Base-by-base conservation (phyloP, 768 basidiomycete genomes). In the Boletellus ananas region DNA sequence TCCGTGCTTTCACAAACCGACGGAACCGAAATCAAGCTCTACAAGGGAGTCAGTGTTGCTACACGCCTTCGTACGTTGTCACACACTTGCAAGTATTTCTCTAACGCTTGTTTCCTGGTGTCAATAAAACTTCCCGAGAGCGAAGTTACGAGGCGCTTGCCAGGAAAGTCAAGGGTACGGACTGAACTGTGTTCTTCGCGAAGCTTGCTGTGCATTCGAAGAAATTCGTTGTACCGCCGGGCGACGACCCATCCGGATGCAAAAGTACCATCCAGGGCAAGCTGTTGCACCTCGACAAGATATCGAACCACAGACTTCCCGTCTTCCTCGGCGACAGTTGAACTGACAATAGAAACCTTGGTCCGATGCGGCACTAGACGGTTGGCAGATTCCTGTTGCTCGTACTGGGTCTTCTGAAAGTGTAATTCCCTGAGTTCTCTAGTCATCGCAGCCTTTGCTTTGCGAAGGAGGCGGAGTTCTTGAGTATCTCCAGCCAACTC, bases 161-260 rank as follows among this genome's bases (percentile, higher is more conserved):
- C 88, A 4, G 96, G 96, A 58, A 99, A 88, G 56, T 97, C 94
- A 41, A 94, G 75, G 52, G 76, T 75, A 55, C 80, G 79, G 20
- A 89, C 85, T 8, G 80, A 56, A 9, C 72, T 67, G 59, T 86
- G 85, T 39, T 82, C 80, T 42, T 96, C 96, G 51, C 84, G 80
- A 44, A 99, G 71, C 51, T 85, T 85, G 61, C 83, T 87, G 63
- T 96, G 90, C 78, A 97, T 85, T 47, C 79, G 85, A 54, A 87
- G 78, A 66, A 99, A 99, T 63, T 98, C 94, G 66, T 94, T 96
- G 69, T 96, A 99, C 52, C 96, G 75, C 56, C 94, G 75, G 9
- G 93, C 90, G 7, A 97, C 85, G 29, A 94, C 85, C 96, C 96
- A 99, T 0, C 90, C 92, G 0, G 88, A 87, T 3, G 83, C 74